Conservation (phyloP, 1,284 basidiomycete genomes). For the Pulveroboletus ridleyi region DNA sequence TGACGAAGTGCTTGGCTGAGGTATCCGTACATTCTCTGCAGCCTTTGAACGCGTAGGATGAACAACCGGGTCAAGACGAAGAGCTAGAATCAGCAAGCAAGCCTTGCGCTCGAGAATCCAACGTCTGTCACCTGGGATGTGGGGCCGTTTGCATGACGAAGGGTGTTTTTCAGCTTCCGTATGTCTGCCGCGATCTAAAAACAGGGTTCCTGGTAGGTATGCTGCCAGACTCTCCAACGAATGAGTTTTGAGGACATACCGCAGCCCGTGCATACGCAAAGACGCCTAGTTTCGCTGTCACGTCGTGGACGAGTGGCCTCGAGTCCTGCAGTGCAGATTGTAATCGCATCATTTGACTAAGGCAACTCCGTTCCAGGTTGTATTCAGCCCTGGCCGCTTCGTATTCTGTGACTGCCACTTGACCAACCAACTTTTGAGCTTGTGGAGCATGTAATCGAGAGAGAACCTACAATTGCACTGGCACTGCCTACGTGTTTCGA, state of each 20-base stretch:
- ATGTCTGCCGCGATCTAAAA: slow-evolving; percentile 30
- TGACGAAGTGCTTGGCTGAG: slow-evolving; percentile 30
- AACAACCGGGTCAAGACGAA: slow-evolving; percentile 20
- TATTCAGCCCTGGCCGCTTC: slow-evolving; percentile 13
- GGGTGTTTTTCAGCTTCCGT: slow-evolving; percentile 15
- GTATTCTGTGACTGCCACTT: slow-evolving; percentile 20
- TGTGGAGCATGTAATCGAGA: neutral
- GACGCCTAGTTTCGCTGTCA: slow-evolving; percentile 25
- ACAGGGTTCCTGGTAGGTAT: neutral
- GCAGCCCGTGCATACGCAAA: slow-evolving; percentile 29
- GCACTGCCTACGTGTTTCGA: slow-evolving; percentile 9
- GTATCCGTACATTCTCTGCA: slow-evolving; percentile 29
- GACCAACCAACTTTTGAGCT: neutral
- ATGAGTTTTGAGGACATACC: slow-evolving; percentile 15
- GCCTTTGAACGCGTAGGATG: slow-evolving; percentile 18
- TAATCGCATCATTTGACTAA: slow-evolving; percentile 23
- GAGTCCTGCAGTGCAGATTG: slow-evolving; percentile 18
- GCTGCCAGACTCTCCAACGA: too few species aligned
- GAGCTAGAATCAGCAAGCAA: neutral
- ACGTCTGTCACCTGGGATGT: slow-evolving; percentile 20
- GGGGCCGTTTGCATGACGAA: slow-evolving; percentile 18
- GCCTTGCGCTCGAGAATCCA: too few species aligned
- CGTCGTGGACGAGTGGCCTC: slow-evolving; percentile 27
- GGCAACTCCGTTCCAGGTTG: slow-evolving; percentile 19
- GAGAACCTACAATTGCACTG: slow-evolving; percentile 17